Base-by-base conservation (phyloP, 306 rosid genomes). In the Rubus idaeus region DNA sequence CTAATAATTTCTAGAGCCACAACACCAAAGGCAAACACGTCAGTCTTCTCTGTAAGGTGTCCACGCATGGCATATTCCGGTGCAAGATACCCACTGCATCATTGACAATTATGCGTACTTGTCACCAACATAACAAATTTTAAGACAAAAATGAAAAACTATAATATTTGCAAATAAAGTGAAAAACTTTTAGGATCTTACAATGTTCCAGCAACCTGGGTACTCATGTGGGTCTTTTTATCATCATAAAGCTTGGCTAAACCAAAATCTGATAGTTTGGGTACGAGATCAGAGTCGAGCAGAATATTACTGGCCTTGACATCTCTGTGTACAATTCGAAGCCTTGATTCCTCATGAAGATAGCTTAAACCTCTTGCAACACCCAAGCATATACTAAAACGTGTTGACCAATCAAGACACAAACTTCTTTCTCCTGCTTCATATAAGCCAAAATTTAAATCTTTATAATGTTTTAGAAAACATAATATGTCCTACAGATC, bases 1-100 rank as follows among this genome's bases (percentile, higher is more conserved):
- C 92, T 87, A 6, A 91, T 84, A 35, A 88, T 71, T 80, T 93
- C 98, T 3, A 89, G 80, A 79, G 90, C 95, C 82, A 93, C 89
- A 73, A 93, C 95, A 6, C 98, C 95, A 75, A 93, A 91, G 56
- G 96, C 90, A 83, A 91, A 93, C 18, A 91, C 91, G 67, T 91
- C 90, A 3, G 90, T 93, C 84, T 93, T 93, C 85, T 89, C 94
- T 4, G 93, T 93, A 11, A 93, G 91, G 84, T 84, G 91, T 60
- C 98, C 96, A 37, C 89, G 88, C 96, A 93, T 84, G 73, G 98
- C 96, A 62, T 88, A 93, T 70, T 93, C 93, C 13, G 93, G 96
- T 70, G 93, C 94, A 83, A 90, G 94, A 81, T 90, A 93, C 61
- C 94, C 97, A 46, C 96, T 93, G 49, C 70, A 87, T 39, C 62